phyloP scores from a whole-genome alignment of 2,329 filamentous ascomycete genomes.

The Diaporthe citrichinensis region DNA sequence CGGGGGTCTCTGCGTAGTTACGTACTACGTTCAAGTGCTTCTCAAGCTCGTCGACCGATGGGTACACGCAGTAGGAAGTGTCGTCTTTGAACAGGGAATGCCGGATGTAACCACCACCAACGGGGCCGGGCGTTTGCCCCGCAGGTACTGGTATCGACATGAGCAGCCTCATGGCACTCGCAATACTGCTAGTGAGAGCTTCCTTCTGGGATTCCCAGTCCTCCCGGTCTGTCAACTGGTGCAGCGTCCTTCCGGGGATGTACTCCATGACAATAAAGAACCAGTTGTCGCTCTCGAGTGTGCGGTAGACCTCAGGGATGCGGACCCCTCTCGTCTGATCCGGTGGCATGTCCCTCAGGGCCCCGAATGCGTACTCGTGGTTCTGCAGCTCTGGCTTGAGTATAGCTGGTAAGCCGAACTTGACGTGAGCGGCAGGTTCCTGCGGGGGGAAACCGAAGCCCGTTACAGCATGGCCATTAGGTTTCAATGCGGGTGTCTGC shows the following conservation, averaged over 20 bases:
- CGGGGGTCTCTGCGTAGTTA: neutral
- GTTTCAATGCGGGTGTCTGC: neutral
- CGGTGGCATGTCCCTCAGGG: neutral
- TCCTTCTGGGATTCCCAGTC: neutral
- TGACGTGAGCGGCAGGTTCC: slow-evolving; percentile 4
- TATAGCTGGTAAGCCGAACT: neutral
- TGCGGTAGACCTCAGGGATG: slow-evolving; percentile 1
- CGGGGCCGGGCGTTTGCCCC: neutral
- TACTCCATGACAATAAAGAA: slow-evolving; percentile 17
- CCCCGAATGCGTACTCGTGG: neutral
- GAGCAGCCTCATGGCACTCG: slow-evolving; percentile 8
- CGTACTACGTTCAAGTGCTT: neutral
- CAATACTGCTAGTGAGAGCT: neutral
- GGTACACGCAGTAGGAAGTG: neutral
- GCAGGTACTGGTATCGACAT: slow-evolving; percentile 35
- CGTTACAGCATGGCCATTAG: slow-evolving; percentile 7
- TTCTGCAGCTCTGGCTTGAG: neutral
- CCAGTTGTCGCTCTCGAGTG: neutral
- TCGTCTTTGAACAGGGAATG: slow-evolving; percentile 14
- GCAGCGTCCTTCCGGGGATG: neutral
- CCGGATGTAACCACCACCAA: slow-evolving; percentile 19
- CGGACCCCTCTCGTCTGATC: slow-evolving; percentile 3
- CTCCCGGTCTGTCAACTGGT: neutral
- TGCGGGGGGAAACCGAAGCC: neutral
- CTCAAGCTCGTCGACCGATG: neutral